Percentiles rank a stretch among this genome's conserved stretches.
Evolutionary conservation across 768 basidiomycete genomes (phyloP).

Genomic region (Mycena epipterygia): DNA sequence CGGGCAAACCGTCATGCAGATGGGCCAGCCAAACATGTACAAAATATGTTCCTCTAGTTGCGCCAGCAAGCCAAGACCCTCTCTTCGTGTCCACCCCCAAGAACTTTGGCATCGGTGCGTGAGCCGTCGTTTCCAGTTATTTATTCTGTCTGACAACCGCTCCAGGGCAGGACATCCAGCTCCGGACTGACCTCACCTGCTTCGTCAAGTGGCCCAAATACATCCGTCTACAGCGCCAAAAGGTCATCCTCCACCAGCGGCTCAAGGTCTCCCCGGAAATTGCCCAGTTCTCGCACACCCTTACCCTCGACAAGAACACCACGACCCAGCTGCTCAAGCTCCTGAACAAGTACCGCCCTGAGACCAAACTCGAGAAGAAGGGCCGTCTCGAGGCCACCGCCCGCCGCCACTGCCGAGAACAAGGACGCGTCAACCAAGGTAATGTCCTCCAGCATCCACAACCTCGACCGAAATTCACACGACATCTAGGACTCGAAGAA

Average conservation of each 20-base stretch:
- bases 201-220: constrained; percentile 99
- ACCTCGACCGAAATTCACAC: not conserved
- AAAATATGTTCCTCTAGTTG: too few species aligned
- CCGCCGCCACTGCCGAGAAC: constrained; percentile 82
- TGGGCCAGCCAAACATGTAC: too few species aligned
- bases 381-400: constrained; percentile 86
- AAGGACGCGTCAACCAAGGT: constrained; percentile 74
- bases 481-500: constrained; percentile 84
- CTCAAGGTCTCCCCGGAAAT: constrained; percentile 99
- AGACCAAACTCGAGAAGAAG: constrained; percentile 98
- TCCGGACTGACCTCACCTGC: constrained; percentile 90
- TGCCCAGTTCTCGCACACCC: constrained; percentile 94
- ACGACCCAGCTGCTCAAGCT: constrained; percentile 98
- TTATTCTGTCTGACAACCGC: not conserved
- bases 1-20: too few species aligned
- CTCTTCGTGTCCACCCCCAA: constrained; percentile 92
- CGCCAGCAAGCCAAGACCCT: constrained; percentile 86
- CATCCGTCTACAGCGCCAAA: constrained; percentile 96
- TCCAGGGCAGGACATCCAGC: constrained; percentile 93
- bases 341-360: constrained; percentile 96
- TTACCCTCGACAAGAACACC: constrained; percentile 99
- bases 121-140: constrained; percentile 19
- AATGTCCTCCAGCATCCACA: constrained; percentile 45
- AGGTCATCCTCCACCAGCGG: constrained; percentile 97
- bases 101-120: constrained; percentile 96